phyloP scores from a whole-genome alignment of 345 rosid species.

The Mangifera indica region DNA sequence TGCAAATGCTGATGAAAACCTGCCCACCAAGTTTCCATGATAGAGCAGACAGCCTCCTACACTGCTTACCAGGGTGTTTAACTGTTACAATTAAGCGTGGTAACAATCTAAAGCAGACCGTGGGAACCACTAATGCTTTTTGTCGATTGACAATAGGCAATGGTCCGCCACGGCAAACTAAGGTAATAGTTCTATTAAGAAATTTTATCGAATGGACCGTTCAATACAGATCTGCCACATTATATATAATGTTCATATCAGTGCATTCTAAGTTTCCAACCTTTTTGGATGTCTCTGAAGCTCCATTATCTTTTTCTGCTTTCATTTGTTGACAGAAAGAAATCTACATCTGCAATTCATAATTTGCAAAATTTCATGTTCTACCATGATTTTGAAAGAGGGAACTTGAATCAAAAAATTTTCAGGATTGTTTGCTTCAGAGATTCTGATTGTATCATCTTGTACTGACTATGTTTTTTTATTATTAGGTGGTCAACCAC shows the following conservation, averaged over 20 bases:
- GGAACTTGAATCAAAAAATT: background rate
- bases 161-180: slow-evolving; percentile 83
- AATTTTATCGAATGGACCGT: too few relatives aligned
- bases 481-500: slow-evolving; percentile 65
- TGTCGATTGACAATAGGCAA: slow-evolving; percentile 80
- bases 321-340: background rate
- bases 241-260: too few relatives aligned
- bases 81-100: slow-evolving; percentile 80
- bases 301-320: background rate
- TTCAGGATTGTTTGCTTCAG: background rate
- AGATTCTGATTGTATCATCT: background rate
- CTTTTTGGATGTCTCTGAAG: background rate
- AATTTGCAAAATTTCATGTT: background rate
- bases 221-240: too few relatives aligned
- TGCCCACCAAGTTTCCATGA: slow-evolving; percentile 86
- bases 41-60: slow-evolving; percentile 76
- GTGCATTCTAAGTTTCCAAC: too few relatives aligned
- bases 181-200: slow-evolving; percentile 41
- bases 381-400: background rate
- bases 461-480: background rate
- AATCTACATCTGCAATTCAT: background rate
- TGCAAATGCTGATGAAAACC: slow-evolving; percentile 80
- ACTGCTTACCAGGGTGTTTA: slow-evolving; percentile 89
- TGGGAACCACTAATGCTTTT: slow-evolving; percentile 80
- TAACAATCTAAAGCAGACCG: slow-evolving; percentile 73